phyloP scores from a whole-genome alignment of 495 filamentous ascomycete species.

The Lasiosphaeria hispida region DNA sequence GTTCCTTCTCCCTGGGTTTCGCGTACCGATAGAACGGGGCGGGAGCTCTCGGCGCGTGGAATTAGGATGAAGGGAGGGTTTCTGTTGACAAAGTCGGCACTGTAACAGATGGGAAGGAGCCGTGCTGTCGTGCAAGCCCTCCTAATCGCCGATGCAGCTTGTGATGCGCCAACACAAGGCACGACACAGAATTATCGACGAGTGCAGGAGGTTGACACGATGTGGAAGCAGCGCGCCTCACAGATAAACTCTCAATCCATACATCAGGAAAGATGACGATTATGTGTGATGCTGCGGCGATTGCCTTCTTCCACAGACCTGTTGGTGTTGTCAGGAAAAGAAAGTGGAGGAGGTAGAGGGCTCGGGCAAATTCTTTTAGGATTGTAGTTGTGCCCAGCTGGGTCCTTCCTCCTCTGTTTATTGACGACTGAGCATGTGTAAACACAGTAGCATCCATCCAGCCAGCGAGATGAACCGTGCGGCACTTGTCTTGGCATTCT shows the following conservation, averaged over 20 bases:
- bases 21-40: no score
- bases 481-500: constrained; percentile 4
- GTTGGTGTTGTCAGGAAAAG: background rate
- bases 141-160: no score
- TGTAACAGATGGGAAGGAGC: no score
- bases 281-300: constrained; percentile 6
- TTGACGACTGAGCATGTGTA: constrained; percentile 20
- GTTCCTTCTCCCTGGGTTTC: no score
- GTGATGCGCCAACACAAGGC: background rate
- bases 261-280: constrained; percentile 17
- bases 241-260: constrained; percentile 14
- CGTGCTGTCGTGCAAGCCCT: no score
- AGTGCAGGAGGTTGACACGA: constrained; percentile 15
- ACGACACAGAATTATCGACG: background rate
- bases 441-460: constrained; percentile 15
- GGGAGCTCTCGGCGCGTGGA: no score
- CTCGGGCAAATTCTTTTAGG: background rate
- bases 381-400: background rate
- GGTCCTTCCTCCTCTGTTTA: constrained; percentile 21
- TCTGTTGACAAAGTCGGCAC: no score
- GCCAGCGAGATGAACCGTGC: constrained; percentile 16
- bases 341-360: background rate
- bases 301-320: constrained; percentile 15
- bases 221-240: constrained; percentile 22
- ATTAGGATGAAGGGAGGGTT: no score